Evolutionary conservation across 2,329 filamentous ascomycete genomes (phyloP).

Genomic region (Xylaria digitata): DNA sequence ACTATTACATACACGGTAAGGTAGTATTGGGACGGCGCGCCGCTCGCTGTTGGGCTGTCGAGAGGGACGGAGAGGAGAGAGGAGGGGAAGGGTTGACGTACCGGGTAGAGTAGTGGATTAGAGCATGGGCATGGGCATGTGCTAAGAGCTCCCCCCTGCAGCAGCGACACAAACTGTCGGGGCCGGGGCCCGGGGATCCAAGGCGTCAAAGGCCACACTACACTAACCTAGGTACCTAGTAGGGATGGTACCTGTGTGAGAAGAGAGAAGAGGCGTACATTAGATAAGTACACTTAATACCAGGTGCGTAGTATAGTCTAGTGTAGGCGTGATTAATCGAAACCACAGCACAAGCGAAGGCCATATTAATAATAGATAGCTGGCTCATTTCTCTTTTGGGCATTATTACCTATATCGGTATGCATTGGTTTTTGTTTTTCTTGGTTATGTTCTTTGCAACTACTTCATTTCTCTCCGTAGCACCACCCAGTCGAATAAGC

Average conservation of each 20-base stretch:
- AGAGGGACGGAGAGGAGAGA: constrained; percentile 1
- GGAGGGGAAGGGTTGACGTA: not conserved
- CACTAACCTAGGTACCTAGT: too few species aligned
- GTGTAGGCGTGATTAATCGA: constrained; percentile 9
- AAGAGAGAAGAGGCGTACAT: too few species aligned
- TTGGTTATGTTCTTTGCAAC: not conserved
- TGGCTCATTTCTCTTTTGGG: not conserved
- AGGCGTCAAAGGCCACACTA: not conserved
- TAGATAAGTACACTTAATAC: too few species aligned
- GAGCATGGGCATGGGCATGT: constrained; percentile 11
- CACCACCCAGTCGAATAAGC: constrained; percentile 19
- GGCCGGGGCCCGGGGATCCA: constrained; percentile 15
- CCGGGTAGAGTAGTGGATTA: constrained; percentile 10
- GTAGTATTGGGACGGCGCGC: constrained; percentile 1
- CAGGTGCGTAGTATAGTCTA: too few species aligned
- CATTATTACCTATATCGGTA: not conserved
- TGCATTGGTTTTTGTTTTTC: constrained; percentile 7
- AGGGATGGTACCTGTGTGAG: too few species aligned
- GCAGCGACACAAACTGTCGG: constrained; percentile 31
- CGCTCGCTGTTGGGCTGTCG: not conserved
- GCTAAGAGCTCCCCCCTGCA: constrained; percentile 27
- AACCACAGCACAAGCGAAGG: not conserved
- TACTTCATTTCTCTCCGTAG: constrained; percentile 13
- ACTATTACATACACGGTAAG: too few species aligned
- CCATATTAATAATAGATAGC: not conserved